Evolutionary conservation across 352 stramenopile genomes (phyloP).

Genomic region (Phytophthora hibernalis): DNA sequence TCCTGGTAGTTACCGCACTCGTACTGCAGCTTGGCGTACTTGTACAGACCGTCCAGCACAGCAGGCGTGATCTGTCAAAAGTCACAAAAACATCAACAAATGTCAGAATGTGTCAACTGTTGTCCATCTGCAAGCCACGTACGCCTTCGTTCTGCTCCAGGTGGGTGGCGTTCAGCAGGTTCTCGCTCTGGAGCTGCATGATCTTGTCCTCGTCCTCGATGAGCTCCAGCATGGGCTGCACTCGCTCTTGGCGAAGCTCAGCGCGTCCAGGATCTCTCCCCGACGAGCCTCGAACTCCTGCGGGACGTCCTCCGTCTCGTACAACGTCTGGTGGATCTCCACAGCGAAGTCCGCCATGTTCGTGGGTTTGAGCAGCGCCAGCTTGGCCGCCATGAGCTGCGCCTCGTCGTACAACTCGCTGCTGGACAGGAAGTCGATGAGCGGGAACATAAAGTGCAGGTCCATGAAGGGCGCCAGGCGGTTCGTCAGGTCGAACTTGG

Average conservation of each 20-base stretch:
- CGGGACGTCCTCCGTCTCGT: constrained; percentile 80
- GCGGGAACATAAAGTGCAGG: constrained; percentile 97
- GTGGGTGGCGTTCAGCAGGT: constrained; percentile 79
- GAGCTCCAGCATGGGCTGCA: constrained; percentile 80
- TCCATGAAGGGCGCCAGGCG: constrained; percentile 95
- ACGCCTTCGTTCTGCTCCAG: constrained; percentile 86
- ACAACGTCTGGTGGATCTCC: constrained; percentile 94
- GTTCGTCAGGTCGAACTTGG: constrained; percentile 95
- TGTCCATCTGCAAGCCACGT: constrained; percentile 24
- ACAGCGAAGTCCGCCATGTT: constrained; percentile 98
- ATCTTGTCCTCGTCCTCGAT: constrained; percentile 91
- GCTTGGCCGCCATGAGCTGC: constrained; percentile 90
- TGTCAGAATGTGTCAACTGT: background rate
- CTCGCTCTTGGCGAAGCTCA: constrained; percentile 80
- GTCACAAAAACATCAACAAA: constrained; percentile 7
- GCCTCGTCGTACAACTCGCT: constrained; percentile 93
- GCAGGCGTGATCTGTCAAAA: constrained; percentile 80
- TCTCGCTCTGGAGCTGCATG: constrained; percentile 85
- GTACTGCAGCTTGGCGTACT: constrained; percentile 97
- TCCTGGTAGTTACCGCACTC: constrained; percentile 97
- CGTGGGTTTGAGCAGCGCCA: constrained; percentile 93
- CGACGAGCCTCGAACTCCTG: constrained; percentile 87
- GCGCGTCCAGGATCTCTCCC: constrained; percentile 73
- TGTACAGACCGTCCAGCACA: constrained; percentile 92
- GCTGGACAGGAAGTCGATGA: constrained; percentile 95